Percentiles rank a stretch among this genome's conserved stretches.
Conservation (phyloP, 257 asterid genomes). For the Plectranthus barbatus region DNA sequence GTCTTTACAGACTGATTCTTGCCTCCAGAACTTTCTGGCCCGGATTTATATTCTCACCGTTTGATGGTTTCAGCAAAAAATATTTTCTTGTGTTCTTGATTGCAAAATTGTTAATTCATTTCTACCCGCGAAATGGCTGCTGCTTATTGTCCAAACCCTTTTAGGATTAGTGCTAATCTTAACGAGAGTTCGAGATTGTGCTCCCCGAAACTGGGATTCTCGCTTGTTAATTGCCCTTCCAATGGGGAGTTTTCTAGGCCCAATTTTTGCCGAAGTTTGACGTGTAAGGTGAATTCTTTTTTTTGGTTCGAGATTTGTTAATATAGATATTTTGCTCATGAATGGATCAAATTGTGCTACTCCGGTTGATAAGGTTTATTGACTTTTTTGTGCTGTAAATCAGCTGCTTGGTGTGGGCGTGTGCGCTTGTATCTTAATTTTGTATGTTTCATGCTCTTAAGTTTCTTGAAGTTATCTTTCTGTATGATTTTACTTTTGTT, state of each 20-base stretch:
- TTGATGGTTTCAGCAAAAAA: background rate
- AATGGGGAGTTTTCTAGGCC: constrained; percentile 30
- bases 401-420: background rate
- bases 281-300: constrained; percentile 30
- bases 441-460: background rate
- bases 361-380: background rate
- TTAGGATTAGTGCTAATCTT: constrained; percentile 26
- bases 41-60: background rate
- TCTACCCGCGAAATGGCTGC: constrained; percentile 35
- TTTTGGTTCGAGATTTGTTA: background rate
- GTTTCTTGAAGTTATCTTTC: background rate
- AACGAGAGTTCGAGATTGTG: constrained; percentile 29
- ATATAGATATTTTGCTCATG: background rate
- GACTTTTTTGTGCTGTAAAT: background rate
- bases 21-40: constrained; percentile 3
- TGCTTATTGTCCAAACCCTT: constrained; percentile 33
- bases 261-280: constrained; percentile 21
- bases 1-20: background rate
- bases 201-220: constrained; percentile 28
- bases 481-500: background rate
- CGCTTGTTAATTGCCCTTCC: constrained; percentile 32
- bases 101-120: background rate
- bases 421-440: background rate
- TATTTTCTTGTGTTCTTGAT: background rate
- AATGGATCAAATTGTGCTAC: background rate